phyloP scores from a whole-genome alignment of 73 alveolate genomes.

The Effrenium voratum region DNA sequence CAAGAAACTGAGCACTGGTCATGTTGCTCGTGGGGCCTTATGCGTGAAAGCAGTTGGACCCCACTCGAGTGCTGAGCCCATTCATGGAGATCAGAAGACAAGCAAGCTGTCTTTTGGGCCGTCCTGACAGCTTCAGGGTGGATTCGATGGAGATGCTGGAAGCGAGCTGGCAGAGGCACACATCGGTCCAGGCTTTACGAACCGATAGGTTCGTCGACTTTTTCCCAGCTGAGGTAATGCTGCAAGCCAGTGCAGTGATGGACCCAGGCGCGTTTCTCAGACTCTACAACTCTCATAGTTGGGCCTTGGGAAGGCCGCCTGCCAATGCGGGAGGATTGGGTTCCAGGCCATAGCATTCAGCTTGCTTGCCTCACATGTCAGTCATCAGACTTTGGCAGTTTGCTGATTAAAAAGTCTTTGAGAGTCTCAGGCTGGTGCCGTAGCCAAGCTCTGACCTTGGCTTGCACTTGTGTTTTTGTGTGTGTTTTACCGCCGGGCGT shows the following conservation, averaged over 20 bases:
- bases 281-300: no score
- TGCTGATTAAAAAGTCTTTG: no score
- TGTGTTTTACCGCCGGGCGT: no score
- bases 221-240: slow-evolving; percentile 23
- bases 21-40: no score
- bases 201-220: background rate
- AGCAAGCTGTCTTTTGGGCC: background rate
- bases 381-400: no score
- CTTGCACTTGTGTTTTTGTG: no score
- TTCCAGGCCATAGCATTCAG: slow-evolving; percentile 41
- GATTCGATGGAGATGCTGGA: slow-evolving; percentile 63
- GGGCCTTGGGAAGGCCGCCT: background rate
- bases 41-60: no score
- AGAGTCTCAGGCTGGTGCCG: no score
- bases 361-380: no score
- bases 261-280: slow-evolving; percentile 4
- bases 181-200: no score
- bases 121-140: background rate
- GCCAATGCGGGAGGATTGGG: slow-evolving; percentile 7
- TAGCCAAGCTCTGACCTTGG: no score
- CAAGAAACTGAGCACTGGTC: background rate
- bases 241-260: slow-evolving; percentile 82
- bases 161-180: slow-evolving; percentile 71
- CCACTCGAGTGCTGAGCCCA: no score
- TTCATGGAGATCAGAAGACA: background rate